Evolutionary conservation across 2,329 filamentous ascomycete species (phyloP).

Genomic region (Orbilia oligospora): DNA sequence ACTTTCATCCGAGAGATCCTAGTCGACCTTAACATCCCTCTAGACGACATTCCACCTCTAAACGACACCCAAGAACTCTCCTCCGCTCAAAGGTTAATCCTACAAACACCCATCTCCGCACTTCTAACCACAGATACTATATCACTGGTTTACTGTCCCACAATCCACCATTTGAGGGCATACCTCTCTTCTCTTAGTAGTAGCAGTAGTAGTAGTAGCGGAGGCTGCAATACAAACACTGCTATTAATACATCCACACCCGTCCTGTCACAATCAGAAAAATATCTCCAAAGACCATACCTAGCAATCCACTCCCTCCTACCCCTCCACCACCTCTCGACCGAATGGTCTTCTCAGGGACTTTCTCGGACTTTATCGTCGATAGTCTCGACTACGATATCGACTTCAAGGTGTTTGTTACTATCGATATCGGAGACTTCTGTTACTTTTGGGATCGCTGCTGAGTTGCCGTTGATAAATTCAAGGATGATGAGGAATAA

Average conservation of each 20-base stretch:
- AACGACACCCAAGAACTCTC: neutral
- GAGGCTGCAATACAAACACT: neutral
- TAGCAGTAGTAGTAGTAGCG: neutral
- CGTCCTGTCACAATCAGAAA: neutral
- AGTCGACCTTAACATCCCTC: constrained; percentile 31
- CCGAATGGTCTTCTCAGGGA: constrained; percentile 56
- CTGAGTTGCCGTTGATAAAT: constrained; percentile 51
- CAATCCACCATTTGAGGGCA: constrained; percentile 52
- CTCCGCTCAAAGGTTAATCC: constrained; percentile 19
- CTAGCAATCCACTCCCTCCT: constrained; percentile 48
- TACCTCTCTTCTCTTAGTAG: constrained; percentile 45
- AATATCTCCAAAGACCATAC: constrained; percentile 16
- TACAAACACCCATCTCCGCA: constrained; percentile 39
- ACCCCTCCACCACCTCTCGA: constrained; percentile 47
- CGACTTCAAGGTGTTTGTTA: constrained; percentile 19
- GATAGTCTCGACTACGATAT: constrained; percentile 9
- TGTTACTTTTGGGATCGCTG: constrained; percentile 22
- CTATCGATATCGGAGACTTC: constrained; percentile 41
- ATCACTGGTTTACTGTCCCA: constrained; percentile 53
- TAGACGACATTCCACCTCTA: constrained; percentile 28
- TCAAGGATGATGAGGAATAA: constrained; percentile 57
- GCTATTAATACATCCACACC: neutral
- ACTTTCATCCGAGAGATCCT: constrained; percentile 51
- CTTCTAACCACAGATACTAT: constrained; percentile 40
- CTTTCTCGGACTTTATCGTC: constrained; percentile 49